A percentile compares a stretch with the other conserved stretches of the same genome.
These are phyloP conservation scores for Chaetomium strumarium DNA, from an alignment of 2,329 filamentous ascomycete genomes.

Conservation along the genomic window DNA sequence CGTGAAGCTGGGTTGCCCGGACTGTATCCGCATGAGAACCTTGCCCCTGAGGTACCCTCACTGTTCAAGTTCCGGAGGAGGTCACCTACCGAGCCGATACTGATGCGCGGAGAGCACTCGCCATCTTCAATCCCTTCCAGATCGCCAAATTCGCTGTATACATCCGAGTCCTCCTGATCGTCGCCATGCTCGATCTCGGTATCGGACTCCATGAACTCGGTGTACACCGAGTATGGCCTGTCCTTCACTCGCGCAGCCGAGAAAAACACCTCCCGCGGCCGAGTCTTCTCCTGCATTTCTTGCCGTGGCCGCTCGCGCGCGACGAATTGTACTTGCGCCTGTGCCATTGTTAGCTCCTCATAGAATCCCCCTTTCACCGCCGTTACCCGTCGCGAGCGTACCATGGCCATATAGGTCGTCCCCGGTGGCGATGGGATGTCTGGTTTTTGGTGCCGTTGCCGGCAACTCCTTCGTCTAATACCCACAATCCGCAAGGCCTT, in stretches of 20 bases:
- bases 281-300: slow-evolving; percentile 49
- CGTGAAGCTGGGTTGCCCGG: slow-evolving; percentile 66
- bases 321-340: slow-evolving; percentile 27
- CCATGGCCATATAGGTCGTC: slow-evolving; percentile 14
- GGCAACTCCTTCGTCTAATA: slow-evolving; percentile 27
- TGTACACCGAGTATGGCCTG: slow-evolving; percentile 63
- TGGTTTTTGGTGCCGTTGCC: slow-evolving; percentile 33
- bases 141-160: slow-evolving; percentile 54
- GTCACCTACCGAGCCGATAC: slow-evolving; percentile 63
- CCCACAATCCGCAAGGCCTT: slow-evolving; percentile 1
- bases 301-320: slow-evolving; percentile 36
- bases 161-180: slow-evolving; percentile 62
- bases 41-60: background rate
- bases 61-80: background rate
- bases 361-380: background rate
- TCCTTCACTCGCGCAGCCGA: slow-evolving; percentile 46
- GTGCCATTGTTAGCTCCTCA: slow-evolving; percentile 9
- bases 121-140: slow-evolving; percentile 45
- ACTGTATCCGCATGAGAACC: slow-evolving; percentile 39
- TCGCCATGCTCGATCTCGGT: slow-evolving; percentile 63
- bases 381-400: background rate
- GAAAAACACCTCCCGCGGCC: slow-evolving; percentile 55
- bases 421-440: background rate
- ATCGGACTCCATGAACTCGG: slow-evolving; percentile 74
- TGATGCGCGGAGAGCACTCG: slow-evolving; percentile 58